phyloP scores from a whole-genome alignment of 2,329 filamentous ascomycete species.

The Trichoderma sp. region DNA sequence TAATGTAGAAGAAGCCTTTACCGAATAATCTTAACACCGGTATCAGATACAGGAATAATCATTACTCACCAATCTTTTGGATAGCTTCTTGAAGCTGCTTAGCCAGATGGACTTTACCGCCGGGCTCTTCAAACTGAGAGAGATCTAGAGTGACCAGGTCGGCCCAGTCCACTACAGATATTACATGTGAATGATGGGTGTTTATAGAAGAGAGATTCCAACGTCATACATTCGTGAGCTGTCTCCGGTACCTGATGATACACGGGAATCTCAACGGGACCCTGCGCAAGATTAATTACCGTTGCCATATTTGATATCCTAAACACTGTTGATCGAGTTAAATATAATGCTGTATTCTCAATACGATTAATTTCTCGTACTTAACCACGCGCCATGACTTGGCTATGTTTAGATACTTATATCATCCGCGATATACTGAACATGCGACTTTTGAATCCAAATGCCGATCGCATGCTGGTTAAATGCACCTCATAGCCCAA shows the following conservation, averaged over 20 bases:
- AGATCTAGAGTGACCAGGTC: conserved; percentile 61
- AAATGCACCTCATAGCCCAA: not conserved
- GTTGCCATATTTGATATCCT: not conserved
- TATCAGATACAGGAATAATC: too few relatives aligned
- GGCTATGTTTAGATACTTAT: not conserved
- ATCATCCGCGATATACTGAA: not conserved
- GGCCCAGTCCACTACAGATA: conserved; percentile 48
- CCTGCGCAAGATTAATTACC: not conserved
- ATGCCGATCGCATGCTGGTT: not conserved
- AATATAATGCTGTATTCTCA: not conserved
- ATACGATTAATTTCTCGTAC: not conserved
- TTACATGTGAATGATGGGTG: not conserved
- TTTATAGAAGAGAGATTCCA: not conserved
- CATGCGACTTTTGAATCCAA: not conserved
- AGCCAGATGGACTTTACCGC: conserved; percentile 56
- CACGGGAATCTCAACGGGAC: not conserved
- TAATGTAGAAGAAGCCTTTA: conserved; percentile 61
- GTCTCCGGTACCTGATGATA: conserved; percentile 23
- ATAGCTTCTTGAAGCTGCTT: conserved; percentile 58
- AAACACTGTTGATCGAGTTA: not conserved
- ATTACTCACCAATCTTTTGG: conserved; percentile 39
- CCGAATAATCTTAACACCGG: not conserved
- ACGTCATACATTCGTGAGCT: conserved; percentile 38
- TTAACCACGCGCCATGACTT: not conserved
- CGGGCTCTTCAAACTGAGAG: conserved; percentile 53